Conservation (phyloP, 2,329 filamentous ascomycete species). For the Pestalotiopsis sp. region DNA sequence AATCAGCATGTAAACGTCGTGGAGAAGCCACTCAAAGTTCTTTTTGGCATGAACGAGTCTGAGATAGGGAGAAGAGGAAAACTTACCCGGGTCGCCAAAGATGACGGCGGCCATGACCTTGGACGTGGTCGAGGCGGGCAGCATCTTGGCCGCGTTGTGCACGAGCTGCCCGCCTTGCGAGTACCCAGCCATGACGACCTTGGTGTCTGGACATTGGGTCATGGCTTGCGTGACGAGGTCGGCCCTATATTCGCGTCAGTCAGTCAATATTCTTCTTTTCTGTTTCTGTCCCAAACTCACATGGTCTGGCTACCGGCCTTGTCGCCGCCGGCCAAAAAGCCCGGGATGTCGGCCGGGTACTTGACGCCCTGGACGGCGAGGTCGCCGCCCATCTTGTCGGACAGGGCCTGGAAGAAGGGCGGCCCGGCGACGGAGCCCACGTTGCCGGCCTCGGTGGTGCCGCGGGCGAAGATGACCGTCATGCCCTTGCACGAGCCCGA, state of each 20-base stretch:
- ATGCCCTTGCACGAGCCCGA: conserved; percentile 41
- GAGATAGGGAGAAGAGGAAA: too few species aligned
- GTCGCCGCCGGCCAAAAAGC: conserved; percentile 50
- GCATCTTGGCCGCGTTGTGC: conserved; percentile 43
- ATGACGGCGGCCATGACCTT: conserved; percentile 28
- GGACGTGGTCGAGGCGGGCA: conserved; percentile 35
- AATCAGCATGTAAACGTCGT: not conserved
- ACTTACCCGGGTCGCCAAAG: conserved; percentile 13
- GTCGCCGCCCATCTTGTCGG: conserved; percentile 40
- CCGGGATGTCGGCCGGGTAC: conserved; percentile 48
- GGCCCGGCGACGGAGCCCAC: conserved; percentile 53
- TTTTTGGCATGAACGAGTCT: too few species aligned
- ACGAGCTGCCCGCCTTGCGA: conserved; percentile 43
- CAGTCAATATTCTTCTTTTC: not conserved
- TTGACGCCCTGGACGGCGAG: conserved; percentile 57
- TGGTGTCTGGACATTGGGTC: conserved; percentile 44
- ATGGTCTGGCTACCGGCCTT: conserved; percentile 44
- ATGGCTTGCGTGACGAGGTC: conserved; percentile 33
- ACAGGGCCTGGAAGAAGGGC: conserved; percentile 50
- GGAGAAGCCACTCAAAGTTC: too few species aligned
- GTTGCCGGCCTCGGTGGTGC: conserved; percentile 55
- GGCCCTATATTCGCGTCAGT: conserved; percentile 21
- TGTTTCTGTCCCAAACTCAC: conserved; percentile 17
- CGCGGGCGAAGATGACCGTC: conserved; percentile 60
- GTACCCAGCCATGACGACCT: conserved; percentile 50